phyloP scores from a whole-genome alignment of 495 filamentous ascomycete species.

The Podospora australis region DNA sequence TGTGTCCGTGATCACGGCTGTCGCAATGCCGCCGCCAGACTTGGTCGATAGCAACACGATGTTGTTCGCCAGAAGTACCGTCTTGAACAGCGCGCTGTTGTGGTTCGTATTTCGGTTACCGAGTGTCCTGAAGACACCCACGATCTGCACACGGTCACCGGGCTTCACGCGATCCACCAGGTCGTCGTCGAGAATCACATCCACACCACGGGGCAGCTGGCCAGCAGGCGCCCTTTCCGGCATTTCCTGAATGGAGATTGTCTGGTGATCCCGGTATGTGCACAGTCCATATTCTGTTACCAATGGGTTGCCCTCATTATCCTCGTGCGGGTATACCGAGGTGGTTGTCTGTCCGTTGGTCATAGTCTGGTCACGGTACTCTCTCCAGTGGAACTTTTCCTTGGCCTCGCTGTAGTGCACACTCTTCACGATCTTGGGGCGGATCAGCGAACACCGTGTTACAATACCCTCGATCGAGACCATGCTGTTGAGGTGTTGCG shows the following conservation, averaged over 20 bases:
- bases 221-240: conserved; percentile 93
- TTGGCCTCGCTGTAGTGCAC: conserved; percentile 90
- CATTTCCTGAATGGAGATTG: conserved; percentile 99
- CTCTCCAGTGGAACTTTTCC: conserved; percentile 72
- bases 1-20: conserved; percentile 89
- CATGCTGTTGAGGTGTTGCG: conserved; percentile 86
- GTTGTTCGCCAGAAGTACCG: conserved; percentile 89
- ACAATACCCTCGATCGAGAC: conserved; percentile 97
- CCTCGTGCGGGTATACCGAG: conserved; percentile 91
- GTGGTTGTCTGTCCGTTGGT: conserved; percentile 77
- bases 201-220: conserved; percentile 92
- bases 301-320: conserved; percentile 73
- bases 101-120: conserved; percentile 87
- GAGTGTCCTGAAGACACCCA: conserved; percentile 87
- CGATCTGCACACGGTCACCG: conserved; percentile 91
- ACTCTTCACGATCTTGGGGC: conserved; percentile 95
- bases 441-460: conserved; percentile 88
- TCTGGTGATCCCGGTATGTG: conserved; percentile 94
- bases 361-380: conserved; percentile 96
- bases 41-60: conserved; percentile 93
- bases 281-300: conserved; percentile 94
- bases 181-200: conserved; percentile 96
- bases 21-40: conserved; percentile 87
- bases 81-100: conserved; percentile 87
- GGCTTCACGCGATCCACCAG: conserved; percentile 93